phyloP scores from a whole-genome alignment of 2,329 filamentous ascomycete species.

The Aspergillus aculeatinus region DNA sequence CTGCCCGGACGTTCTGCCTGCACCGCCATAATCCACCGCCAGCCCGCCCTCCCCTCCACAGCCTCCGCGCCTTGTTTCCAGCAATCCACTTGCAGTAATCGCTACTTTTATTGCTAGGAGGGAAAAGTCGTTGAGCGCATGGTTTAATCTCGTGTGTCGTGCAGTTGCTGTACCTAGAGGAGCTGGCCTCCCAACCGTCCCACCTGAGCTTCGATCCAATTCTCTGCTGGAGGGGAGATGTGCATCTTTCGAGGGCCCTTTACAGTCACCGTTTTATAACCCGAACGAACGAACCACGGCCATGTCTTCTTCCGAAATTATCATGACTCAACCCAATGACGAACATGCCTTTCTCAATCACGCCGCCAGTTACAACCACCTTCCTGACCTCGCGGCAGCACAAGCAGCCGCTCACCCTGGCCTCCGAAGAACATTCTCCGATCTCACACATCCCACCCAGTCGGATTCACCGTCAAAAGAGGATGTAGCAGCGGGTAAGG shows the following conservation, averaged over 20 bases:
- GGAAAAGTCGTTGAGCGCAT: constrained; percentile 9
- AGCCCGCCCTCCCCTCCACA: constrained; percentile 4
- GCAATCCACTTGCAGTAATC: background rate
- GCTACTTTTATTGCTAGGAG: constrained; percentile 13
- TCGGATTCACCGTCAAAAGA: constrained; percentile 39
- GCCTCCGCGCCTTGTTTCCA: background rate
- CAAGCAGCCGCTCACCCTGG: constrained; percentile 32
- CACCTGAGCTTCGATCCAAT: constrained; percentile 19
- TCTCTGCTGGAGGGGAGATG: constrained; percentile 29
- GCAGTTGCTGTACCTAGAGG: constrained; percentile 34
- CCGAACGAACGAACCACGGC: constrained; percentile 22
- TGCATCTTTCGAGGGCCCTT: constrained; percentile 25
- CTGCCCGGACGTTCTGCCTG: constrained; percentile 9
- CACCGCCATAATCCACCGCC: constrained; percentile 6
- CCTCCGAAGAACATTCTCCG: constrained; percentile 52
- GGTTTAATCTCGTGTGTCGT: constrained; percentile 12
- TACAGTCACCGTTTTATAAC: constrained; percentile 20
- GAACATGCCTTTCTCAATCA: constrained; percentile 44
- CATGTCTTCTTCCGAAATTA: constrained; percentile 35
- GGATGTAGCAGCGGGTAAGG: constrained; percentile 41
- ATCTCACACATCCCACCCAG: constrained; percentile 46
- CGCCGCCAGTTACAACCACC: constrained; percentile 59
- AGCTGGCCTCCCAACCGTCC: constrained; percentile 42
- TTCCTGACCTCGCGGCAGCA: constrained; percentile 44
- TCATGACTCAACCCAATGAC: constrained; percentile 27